Conservation (phyloP, 257 asterid genomes). For the Haberlea rhodopensis region DNA sequence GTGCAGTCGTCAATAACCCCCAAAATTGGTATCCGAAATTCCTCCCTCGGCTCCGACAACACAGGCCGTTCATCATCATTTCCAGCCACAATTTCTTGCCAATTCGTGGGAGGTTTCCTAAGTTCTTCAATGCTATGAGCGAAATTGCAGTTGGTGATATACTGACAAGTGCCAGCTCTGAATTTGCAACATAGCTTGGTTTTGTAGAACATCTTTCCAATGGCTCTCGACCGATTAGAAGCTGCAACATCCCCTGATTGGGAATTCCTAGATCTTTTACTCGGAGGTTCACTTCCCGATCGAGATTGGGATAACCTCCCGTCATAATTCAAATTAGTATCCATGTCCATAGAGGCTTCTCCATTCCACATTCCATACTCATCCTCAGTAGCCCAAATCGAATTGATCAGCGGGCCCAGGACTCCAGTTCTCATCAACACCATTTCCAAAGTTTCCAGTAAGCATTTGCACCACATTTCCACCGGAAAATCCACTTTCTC, state of each 20-base stretch:
- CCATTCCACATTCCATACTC: conserved; percentile 56
- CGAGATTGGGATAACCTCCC: conserved; percentile 46
- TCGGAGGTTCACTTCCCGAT: conserved; percentile 57
- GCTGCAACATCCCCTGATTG: conserved; percentile 41
- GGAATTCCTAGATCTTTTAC: conserved; percentile 49
- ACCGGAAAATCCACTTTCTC: conserved; percentile 43
- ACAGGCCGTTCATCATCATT: conserved; percentile 53
- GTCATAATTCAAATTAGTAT: conserved; percentile 47
- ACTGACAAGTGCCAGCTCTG: conserved; percentile 74
- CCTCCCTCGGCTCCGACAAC: conserved; percentile 56
- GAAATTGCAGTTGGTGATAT: conserved; percentile 69
- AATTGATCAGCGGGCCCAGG: conserved; percentile 38
- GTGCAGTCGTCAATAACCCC: conserved; percentile 61
- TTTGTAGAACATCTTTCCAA: conserved; percentile 73
- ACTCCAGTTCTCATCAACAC: conserved; percentile 53
- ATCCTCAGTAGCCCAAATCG: conserved; percentile 79
- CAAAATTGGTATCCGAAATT: conserved; percentile 66
- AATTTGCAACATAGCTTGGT: conserved; percentile 77
- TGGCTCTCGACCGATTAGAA: conserved; percentile 58
- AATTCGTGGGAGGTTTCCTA: conserved; percentile 71
- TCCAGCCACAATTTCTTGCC: conserved; percentile 80
- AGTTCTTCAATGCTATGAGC: conserved; percentile 63
- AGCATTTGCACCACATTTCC: conserved; percentile 59
- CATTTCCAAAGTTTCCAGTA: conserved; percentile 37
- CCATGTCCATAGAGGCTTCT: conserved; percentile 44